Evolutionary conservation across 805 yeast genomes (phyloP).

Genomic region (Ogataea angusta): DNA sequence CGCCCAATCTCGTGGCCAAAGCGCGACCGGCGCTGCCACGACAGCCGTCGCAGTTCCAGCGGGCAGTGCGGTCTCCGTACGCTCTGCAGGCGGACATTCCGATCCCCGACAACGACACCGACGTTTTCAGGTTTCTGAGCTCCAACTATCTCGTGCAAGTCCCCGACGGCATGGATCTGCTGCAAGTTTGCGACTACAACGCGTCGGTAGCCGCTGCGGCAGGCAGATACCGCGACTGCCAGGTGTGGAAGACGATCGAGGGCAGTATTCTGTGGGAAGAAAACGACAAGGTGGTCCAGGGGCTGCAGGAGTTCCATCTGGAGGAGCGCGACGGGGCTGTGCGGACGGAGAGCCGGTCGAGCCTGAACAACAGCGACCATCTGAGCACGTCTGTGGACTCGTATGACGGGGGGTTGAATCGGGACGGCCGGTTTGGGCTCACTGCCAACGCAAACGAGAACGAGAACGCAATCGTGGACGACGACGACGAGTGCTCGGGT

Average conservation of each 20-base stretch:
- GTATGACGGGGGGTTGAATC: conserved; percentile 3
- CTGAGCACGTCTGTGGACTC: conserved; percentile 22
- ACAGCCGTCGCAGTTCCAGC: conserved; percentile 19
- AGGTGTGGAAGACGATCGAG: conserved; percentile 59
- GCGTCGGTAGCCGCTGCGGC: conserved; percentile 54
- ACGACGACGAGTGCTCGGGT: conserved; percentile 17
- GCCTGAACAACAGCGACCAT: conserved; percentile 21
- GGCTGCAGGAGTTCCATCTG: conserved; percentile 8
- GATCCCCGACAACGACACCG: conserved; percentile 40
- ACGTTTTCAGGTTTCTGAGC: conserved; percentile 46
- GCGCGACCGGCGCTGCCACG: conserved; percentile 18
- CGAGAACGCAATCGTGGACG: conserved; percentile 27
- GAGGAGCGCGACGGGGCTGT: conserved; percentile 15
- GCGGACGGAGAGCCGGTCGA: conserved; percentile 22
- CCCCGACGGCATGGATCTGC: conserved; percentile 47
- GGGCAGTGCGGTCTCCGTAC: conserved; percentile 25
- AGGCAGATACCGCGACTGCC: conserved; percentile 51
- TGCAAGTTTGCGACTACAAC: conserved; percentile 56
- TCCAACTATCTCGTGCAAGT: conserved; percentile 45
- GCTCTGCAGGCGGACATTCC: conserved; percentile 43
- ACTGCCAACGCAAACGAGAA: conserved; percentile 8
- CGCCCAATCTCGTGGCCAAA: conserved; percentile 12
- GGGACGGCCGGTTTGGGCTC: neutral
- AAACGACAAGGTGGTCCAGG: conserved; percentile 16
- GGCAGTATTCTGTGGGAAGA: conserved; percentile 42